A percentile compares a stretch with the other conserved stretches of the same genome.
These are phyloP conservation scores for Straminergon stramineum DNA, from an alignment of 225 moss, liverwort and hornwort species.

Conservation along the genomic window DNA sequence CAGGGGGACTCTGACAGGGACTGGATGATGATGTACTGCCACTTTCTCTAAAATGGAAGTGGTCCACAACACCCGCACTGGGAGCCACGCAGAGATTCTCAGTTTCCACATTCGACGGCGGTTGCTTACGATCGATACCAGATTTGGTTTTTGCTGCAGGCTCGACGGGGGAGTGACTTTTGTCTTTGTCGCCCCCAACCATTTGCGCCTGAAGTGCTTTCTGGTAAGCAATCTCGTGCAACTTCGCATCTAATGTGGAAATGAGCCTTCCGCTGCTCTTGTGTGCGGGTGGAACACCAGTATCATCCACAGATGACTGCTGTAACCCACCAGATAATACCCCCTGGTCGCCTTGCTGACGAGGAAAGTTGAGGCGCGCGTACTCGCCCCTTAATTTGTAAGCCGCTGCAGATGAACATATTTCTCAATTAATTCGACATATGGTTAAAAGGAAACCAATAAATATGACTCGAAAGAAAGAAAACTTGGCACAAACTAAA, in stretches of 20 bases:
- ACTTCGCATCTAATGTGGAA: conserved; percentile 58
- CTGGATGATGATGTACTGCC: conserved; percentile 33
- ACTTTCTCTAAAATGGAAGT: conserved; percentile 41
- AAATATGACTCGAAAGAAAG: rapidly evolving
- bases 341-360: conserved; percentile 33
- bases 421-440: background rate
- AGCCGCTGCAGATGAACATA: conserved; percentile 20
- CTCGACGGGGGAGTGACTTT: conserved; percentile 22
- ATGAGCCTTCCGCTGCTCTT: conserved; percentile 18
- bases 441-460: rapidly evolving
- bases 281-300: conserved; percentile 9
- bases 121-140: conserved; percentile 1
- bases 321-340: conserved; percentile 4
- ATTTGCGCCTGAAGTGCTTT: conserved; percentile 33
- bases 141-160: background rate
- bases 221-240: conserved; percentile 62
- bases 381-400: conserved; percentile 79
- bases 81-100: background rate
- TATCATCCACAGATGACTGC: conserved; percentile 15
- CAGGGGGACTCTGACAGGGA: conserved; percentile 20
- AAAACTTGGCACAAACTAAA: rapidly evolving
- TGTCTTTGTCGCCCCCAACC: conserved; percentile 20
- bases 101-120: background rate
- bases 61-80: conserved; percentile 7
- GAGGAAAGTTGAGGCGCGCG: conserved; percentile 83